These are phyloP conservation scores for Pyrenophora graminea DNA, from an alignment of 2,329 filamentous ascomycete genomes.

Conservation along the genomic window DNA sequence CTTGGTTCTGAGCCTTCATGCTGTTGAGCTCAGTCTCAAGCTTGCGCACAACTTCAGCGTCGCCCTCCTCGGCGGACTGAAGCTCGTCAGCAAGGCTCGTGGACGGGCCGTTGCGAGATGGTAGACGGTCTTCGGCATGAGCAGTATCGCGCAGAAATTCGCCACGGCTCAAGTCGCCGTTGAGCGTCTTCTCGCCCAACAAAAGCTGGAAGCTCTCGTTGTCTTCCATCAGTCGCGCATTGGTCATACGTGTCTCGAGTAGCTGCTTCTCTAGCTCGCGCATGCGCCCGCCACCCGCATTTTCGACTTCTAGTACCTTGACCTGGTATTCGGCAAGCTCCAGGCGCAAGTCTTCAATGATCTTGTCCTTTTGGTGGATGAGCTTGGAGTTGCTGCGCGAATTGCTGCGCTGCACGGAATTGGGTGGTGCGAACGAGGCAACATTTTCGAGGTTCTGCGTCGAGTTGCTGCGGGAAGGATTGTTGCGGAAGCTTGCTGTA, in stretches of 20 bases:
- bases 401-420: conserved; percentile 82
- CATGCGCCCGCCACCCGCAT: conserved; percentile 83
- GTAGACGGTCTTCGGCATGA: conserved; percentile 36
- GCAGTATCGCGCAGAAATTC: conserved; percentile 70
- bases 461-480: conserved; percentile 48
- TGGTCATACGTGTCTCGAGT: conserved; percentile 92
- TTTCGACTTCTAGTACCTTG: conserved; percentile 92
- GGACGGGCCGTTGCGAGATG: conserved; percentile 41
- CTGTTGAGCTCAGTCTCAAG: conserved; percentile 79
- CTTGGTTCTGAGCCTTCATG: conserved; percentile 93
- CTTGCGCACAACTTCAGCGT: conserved; percentile 59
- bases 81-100: conserved; percentile 77
- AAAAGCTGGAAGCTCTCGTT: conserved; percentile 98
- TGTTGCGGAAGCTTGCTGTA: conserved; percentile 51
- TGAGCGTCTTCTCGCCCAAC: conserved; percentile 91
- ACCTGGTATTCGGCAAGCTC: conserved; percentile 95
- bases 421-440: conserved; percentile 83
- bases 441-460: conserved; percentile 75
- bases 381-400: conserved; percentile 88
- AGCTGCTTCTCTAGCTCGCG: conserved; percentile 89
- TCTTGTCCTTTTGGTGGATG: conserved; percentile 91
- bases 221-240: conserved; percentile 95
- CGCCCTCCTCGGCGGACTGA: conserved; percentile 63
- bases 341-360: conserved; percentile 88
- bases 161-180: conserved; percentile 84